Base-by-base conservation (phyloP, 345 rosid species). In the Eucalyptus pauciflora region DNA sequence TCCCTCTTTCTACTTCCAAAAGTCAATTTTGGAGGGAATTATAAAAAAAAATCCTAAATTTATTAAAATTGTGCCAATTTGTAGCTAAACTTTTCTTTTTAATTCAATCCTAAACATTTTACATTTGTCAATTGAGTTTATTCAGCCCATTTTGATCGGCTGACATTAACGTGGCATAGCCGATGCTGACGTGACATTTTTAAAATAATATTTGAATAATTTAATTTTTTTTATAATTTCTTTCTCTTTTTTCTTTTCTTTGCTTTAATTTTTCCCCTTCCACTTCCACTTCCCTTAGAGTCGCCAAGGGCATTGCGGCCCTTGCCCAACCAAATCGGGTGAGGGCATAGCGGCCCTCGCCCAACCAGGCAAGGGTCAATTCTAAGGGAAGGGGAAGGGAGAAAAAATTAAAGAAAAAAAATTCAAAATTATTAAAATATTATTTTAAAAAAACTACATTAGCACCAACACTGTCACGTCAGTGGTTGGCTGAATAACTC, bases 91-190 rank as follows among this genome's bases (percentile, higher is more conserved):
- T 52, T 52, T 52, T 52, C 7, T 52, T 18, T 0, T 18, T 3
- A 18, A 18, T 18, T 7, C 24, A 52, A 18, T 18, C 25, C 1
- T 18, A 52, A 18, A 18, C 0, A 1, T 52, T 52, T 52, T 52
- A 52, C 0, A 52, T 52, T 52, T 52, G 2, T 1, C 2, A 52
- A 52, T 52, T 7, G 58, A 52, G 4, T 52, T 52, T 0, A 20
- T 52, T 52, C 2, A 0, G 0, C 0, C 10, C 7, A 52, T 52
- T 17, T 17, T 17, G 9, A 0, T 0, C 4, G 0, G 0, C 2
- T 0, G 0, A 51, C 2, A 52, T 0, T 7, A 1, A 52, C 56
- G 3, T 52, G 56, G 8, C 24, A 18, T 52, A 52, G 1, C 9
- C 10, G 1, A 0, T 51, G 8, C 2, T 17, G 7, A 52, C 0